Evolutionary conservation across 225 moss, liverwort and hornwort species (phyloP).

Genomic region (Sphagnum tenellum): DNA sequence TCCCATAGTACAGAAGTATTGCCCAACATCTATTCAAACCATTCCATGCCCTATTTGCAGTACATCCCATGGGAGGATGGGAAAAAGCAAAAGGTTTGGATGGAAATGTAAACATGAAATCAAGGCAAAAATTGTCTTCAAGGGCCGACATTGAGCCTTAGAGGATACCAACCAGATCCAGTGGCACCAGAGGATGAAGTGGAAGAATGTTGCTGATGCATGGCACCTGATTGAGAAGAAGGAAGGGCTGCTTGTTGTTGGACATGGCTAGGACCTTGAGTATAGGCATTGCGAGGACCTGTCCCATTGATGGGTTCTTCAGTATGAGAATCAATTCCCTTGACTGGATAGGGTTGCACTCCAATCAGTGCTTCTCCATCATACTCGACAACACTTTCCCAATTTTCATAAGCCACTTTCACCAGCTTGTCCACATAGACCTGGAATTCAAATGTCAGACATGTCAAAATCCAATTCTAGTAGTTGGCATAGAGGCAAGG

Average conservation of each 20-base stretch:
- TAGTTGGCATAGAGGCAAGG: too few relatives aligned
- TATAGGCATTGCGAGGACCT: slow-evolving; percentile 7
- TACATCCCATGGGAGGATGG: too few relatives aligned
- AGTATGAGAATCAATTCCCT: slow-evolving; percentile 35
- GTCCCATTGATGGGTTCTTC: slow-evolving; percentile 33
- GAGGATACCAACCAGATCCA: slow-evolving; percentile 1
- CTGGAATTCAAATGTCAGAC: slow-evolving; percentile 1
- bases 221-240: slow-evolving; percentile 2
- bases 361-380: slow-evolving; percentile 51
- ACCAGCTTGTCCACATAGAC: slow-evolving; percentile 55
- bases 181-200: slow-evolving; percentile 2
- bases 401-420: slow-evolving; percentile 51
- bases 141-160: not conserved
- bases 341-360: slow-evolving; percentile 38
- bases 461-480: too few relatives aligned
- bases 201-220: slow-evolving; percentile 2
- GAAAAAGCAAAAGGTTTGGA: too few relatives aligned
- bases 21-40: too few relatives aligned
- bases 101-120: not conserved
- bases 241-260: slow-evolving; percentile 4
- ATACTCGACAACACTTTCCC: slow-evolving; percentile 61
- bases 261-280: slow-evolving; percentile 40
- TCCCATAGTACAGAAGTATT: too few relatives aligned
- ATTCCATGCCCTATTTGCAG: too few relatives aligned
- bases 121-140: not conserved